Evolutionary conservation across 2,329 filamentous ascomycete genomes (phyloP).

Genomic region (Calonectria ilicicola): DNA sequence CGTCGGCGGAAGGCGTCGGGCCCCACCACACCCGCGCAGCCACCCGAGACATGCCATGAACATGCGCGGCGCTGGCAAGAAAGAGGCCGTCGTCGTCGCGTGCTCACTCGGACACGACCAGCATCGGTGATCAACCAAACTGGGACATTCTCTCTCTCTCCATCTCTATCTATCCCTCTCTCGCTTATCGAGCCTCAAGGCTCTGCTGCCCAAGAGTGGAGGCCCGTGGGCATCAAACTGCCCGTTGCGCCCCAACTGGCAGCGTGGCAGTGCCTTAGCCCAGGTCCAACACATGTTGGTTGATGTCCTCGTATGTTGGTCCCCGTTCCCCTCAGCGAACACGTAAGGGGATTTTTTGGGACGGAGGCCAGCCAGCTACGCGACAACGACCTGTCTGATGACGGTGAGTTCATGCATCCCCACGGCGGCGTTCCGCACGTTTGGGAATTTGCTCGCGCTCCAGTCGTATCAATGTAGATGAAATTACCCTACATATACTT

Average conservation of each 20-base stretch:
- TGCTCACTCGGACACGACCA: no score
- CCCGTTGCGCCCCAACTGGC: background rate
- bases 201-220: constrained; percentile 1
- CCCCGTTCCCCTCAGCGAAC: background rate
- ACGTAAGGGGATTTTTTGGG: background rate
- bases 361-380: background rate
- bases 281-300: constrained; percentile 3
- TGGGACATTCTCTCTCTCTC: no score
- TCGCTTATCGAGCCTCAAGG: background rate
- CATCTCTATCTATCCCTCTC: no score
- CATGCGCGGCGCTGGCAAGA: background rate
- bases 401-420: background rate
- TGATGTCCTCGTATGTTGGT: background rate
- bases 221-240: background rate
- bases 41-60: background rate
- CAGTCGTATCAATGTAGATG: no score
- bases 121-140: no score
- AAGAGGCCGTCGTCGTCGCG: no score
- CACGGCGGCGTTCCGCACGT: background rate
- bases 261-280: constrained; percentile 4
- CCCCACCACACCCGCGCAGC: background rate
- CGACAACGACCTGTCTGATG: background rate
- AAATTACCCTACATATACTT: no score
- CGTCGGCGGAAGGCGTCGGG: background rate
- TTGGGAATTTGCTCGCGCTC: background rate